These are phyloP conservation scores for Besnoitia besnoiti DNA, from an alignment of 169 alveolate genomes.

Conservation along the genomic window DNA sequence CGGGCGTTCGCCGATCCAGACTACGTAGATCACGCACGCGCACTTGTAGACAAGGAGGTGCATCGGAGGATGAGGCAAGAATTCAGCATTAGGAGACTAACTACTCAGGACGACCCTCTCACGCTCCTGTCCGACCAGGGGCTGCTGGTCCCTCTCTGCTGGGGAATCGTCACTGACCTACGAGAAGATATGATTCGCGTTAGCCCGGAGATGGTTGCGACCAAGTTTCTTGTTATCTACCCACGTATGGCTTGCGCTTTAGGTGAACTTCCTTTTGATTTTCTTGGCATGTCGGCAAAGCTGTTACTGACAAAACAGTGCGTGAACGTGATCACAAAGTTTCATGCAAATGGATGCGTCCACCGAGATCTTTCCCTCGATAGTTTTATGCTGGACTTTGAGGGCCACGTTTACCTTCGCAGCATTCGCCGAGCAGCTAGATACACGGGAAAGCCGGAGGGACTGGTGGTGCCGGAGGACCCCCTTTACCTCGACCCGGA, in stretches of 20 bases:
- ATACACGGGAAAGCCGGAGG: background rate
- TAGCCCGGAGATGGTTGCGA: background rate
- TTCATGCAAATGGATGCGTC: background rate
- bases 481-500: slow-evolving; percentile 21
- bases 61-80: background rate
- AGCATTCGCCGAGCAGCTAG: slow-evolving; percentile 1
- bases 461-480: background rate
- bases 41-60: background rate
- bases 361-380: slow-evolving; percentile 6
- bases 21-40: background rate
- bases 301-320: slow-evolving; percentile 10
- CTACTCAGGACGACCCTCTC: slow-evolving; percentile 16
- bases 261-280: background rate
- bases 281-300: slow-evolving; percentile 13
- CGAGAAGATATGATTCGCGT: background rate
- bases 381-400: background rate
- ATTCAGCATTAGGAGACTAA: background rate
- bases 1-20: slow-evolving; percentile 9
- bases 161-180: background rate
- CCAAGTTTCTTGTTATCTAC: background rate
- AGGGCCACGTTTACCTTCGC: slow-evolving; percentile 9
- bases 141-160: slow-evolving; percentile 26
- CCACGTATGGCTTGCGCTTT: slow-evolving; percentile 9
- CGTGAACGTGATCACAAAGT: background rate
- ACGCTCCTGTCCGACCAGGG: background rate